A percentile compares a stretch with the other conserved stretches of the same genome.
These are phyloP conservation scores for Neopestalotiopsis rosae DNA, from an alignment of 2,329 filamentous ascomycete genomes.

Conservation along the genomic window DNA sequence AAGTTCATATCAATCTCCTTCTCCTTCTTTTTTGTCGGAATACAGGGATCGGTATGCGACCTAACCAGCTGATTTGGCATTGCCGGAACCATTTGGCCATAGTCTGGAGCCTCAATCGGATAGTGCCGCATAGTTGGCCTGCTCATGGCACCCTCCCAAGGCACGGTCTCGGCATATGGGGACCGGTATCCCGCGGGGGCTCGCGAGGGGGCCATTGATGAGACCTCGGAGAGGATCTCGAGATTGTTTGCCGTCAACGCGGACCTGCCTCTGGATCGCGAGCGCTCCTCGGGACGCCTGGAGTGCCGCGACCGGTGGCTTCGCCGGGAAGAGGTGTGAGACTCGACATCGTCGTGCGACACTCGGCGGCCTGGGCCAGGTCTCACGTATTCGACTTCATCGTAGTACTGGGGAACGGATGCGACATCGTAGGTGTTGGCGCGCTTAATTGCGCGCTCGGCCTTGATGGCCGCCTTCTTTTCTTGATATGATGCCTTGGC, in stretches of 20 bases:
- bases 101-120: constrained; percentile 24
- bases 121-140: constrained; percentile 36
- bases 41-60: constrained; percentile 45
- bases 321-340: constrained; percentile 47
- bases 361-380: constrained; percentile 21
- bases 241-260: constrained; percentile 60
- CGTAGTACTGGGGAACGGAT: constrained; percentile 34
- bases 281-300: constrained; percentile 37
- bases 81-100: constrained; percentile 20
- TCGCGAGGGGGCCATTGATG: constrained; percentile 51
- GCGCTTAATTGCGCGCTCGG: constrained; percentile 63
- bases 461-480: constrained; percentile 81
- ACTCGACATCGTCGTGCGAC: constrained; percentile 40
- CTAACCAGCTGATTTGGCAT: constrained; percentile 29
- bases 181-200: constrained; percentile 43
- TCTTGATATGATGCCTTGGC: constrained; percentile 87
- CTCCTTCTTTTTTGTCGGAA: constrained; percentile 34
- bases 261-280: constrained; percentile 38
- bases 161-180: constrained; percentile 50
- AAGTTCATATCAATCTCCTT: constrained; percentile 85
- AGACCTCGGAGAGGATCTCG: constrained; percentile 58
- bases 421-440: constrained; percentile 60
- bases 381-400: constrained; percentile 33
- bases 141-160: constrained; percentile 49
- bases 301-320: constrained; percentile 46